A percentile compares a stretch with the other conserved stretches of the same genome.
phyloP scores from a whole-genome alignment of 2,329 filamentous ascomycete species.

The Gaeumannomyces sp. region DNA sequence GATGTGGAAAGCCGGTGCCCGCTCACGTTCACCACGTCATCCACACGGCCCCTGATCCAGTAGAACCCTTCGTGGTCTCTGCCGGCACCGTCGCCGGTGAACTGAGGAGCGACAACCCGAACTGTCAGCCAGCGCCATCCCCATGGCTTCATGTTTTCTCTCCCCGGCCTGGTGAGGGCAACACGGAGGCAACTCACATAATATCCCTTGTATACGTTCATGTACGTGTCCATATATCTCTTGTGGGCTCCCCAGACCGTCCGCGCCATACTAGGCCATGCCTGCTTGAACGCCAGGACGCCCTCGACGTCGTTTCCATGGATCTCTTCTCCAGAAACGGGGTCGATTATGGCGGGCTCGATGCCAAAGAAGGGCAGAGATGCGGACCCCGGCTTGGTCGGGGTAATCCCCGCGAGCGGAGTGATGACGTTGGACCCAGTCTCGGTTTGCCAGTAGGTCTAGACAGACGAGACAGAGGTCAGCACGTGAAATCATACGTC shows the following conservation, averaged over 20 bases:
- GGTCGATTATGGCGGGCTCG: slow-evolving; percentile 95
- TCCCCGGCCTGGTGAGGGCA: too few species aligned
- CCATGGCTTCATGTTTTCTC: neutral
- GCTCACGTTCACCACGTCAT: slow-evolving; percentile 97
- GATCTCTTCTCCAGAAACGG: slow-evolving; percentile 88
- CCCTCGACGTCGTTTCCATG: slow-evolving; percentile 95
- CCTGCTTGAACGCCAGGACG: slow-evolving; percentile 92
- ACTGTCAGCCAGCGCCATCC: neutral
- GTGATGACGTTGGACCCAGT: slow-evolving; percentile 96
- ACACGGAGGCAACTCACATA: slow-evolving; percentile 61
- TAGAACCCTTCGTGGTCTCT: slow-evolving; percentile 98
- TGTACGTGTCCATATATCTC: slow-evolving; percentile 97
- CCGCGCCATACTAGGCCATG: slow-evolving; percentile 97
- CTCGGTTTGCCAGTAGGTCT: slow-evolving; percentile 99
- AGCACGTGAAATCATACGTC: neutral
- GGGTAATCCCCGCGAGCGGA: slow-evolving; percentile 84
- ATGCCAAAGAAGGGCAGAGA: slow-evolving; percentile 98
- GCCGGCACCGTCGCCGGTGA: slow-evolving; percentile 88
- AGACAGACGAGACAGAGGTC: slow-evolving; percentile 18
- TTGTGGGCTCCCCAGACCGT: slow-evolving; percentile 98
- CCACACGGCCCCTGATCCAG: slow-evolving; percentile 98
- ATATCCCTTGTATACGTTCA: slow-evolving; percentile 96
- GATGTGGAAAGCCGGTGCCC: slow-evolving; percentile 94
- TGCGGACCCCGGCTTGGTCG: slow-evolving; percentile 93
- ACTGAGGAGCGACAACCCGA: slow-evolving; percentile 39